Conservation (phyloP, 495 filamentous ascomycete genomes). For the Aspergillus heteromorphus region DNA sequence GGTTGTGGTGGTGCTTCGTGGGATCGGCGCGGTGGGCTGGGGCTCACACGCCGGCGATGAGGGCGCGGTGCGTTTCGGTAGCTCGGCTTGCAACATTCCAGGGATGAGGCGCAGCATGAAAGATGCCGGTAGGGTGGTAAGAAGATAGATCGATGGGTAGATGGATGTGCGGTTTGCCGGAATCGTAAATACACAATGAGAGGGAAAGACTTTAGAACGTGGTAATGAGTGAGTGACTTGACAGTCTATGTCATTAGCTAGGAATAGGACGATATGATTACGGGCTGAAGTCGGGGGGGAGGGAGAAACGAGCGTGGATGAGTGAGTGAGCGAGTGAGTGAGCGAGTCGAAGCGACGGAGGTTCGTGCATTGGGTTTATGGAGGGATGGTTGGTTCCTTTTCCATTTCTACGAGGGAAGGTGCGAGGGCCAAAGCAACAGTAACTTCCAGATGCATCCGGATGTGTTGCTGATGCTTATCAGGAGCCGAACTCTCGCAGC, state of each 20-base stretch:
- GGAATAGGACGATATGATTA: slow-evolving; percentile 10
- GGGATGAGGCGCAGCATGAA: neutral
- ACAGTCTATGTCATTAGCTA: slow-evolving; percentile 13
- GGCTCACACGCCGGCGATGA: slow-evolving; percentile 2
- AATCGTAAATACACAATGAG: neutral
- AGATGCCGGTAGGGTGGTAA: neutral
- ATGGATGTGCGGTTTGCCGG: no score
- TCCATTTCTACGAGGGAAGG: slow-evolving; percentile 7
- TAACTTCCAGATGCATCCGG: neutral
- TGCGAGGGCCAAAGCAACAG: neutral
- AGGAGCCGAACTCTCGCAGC: neutral
- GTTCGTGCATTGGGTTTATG: neutral
- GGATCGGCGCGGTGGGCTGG: neutral
- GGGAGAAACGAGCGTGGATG: slow-evolving; percentile 5
- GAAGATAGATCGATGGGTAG: neutral
- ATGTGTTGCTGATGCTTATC: neutral
- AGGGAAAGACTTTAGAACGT: slow-evolving; percentile 9
- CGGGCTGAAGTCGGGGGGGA: neutral
- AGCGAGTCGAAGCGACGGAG: neutral
- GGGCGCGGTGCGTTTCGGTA: neutral
- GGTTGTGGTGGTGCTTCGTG: neutral
- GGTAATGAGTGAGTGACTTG: slow-evolving; percentile 7
- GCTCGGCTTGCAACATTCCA: slow-evolving; percentile 7
- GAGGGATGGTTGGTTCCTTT: neutral
- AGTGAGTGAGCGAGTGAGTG: neutral